Evolutionary conservation across 129 eudicot species (phyloP).

Genomic region (Dittrichia graveolens): DNA sequence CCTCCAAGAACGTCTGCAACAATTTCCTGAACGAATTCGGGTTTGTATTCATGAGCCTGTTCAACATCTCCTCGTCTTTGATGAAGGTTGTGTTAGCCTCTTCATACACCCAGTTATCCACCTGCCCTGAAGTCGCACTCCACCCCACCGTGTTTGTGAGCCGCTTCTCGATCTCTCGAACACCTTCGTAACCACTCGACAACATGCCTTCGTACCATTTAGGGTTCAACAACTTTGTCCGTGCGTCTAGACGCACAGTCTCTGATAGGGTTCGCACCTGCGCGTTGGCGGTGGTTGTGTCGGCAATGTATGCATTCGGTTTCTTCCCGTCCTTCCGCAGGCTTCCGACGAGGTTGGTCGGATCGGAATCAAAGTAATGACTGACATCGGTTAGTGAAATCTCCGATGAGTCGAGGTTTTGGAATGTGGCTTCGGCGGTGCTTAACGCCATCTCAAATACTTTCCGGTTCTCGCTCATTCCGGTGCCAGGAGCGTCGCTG

Average conservation of each 20-base stretch:
- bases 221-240: constrained; percentile 94
- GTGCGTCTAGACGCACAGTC: constrained; percentile 91
- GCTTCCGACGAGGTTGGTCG: constrained; percentile 88
- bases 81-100: constrained; percentile 96
- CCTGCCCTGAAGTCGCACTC: constrained; percentile 99
- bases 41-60: constrained; percentile 92
- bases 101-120: constrained; percentile 95
- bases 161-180: constrained; percentile 96
- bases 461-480: constrained; percentile 84
- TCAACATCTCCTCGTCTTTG: constrained; percentile 89
- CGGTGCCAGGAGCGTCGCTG: constrained; percentile 88
- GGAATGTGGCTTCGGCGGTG: constrained; percentile 98
- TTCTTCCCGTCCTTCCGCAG: constrained; percentile 96
- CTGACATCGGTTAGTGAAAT: constrained; percentile 96
- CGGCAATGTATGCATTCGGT: constrained; percentile 95
- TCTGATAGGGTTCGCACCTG: constrained; percentile 95
- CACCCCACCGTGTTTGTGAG: constrained; percentile 96
- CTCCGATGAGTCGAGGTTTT: constrained; percentile 93
- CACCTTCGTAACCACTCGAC: constrained; percentile 95
- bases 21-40: constrained; percentile 95
- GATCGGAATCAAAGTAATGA: constrained; percentile 98
- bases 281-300: constrained; percentile 97
- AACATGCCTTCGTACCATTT: constrained; percentile 99
- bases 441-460: constrained; percentile 97
- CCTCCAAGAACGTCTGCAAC: constrained; percentile 96